phyloP scores from a whole-genome alignment of 805 yeast genomes.

The Hermanozyma aechmeae region DNA sequence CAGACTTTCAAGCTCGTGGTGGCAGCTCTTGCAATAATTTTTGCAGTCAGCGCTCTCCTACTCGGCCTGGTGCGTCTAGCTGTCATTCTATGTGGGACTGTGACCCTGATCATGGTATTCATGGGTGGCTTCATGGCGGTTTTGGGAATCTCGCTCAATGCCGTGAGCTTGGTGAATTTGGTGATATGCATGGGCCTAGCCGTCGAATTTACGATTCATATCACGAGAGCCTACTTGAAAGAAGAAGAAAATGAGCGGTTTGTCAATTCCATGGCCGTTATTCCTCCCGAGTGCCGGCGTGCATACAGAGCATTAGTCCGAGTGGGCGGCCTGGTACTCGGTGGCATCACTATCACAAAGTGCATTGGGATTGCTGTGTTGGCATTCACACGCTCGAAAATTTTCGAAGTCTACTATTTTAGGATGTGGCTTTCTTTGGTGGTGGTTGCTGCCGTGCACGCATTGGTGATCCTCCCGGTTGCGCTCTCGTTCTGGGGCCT shows the following conservation, averaged over 20 bases:
- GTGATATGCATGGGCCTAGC: conserved; percentile 90
- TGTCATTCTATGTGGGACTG: conserved; percentile 43
- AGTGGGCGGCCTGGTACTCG: conserved; percentile 85
- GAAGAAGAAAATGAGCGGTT: conserved; percentile 7
- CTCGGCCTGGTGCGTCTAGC: conserved; percentile 65
- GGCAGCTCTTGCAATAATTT: conserved; percentile 43
- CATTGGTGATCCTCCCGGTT: conserved; percentile 72
- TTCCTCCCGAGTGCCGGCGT: conserved; percentile 1
- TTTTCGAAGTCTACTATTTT: conserved; percentile 87
- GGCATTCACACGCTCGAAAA: conserved; percentile 79
- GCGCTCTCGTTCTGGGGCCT: conserved; percentile 23
- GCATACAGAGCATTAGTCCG: conserved; percentile 55
- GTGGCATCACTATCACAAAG: conserved; percentile 87
- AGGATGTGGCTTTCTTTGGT: conserved; percentile 88
- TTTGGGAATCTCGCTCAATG: conserved; percentile 73
- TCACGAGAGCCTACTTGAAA: conserved; percentile 65
- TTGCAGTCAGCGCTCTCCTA: conserved; percentile 42
- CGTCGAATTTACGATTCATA: conserved; percentile 87
- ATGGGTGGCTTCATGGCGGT: conserved; percentile 75
- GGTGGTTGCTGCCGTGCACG: conserved; percentile 67
- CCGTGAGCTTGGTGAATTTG: conserved; percentile 80
- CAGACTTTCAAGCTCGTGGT: conserved; percentile 47
- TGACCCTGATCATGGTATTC: conserved; percentile 55
- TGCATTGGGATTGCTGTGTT: conserved; percentile 79
- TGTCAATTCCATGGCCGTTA: conserved; percentile 8